Percentiles rank a stretch among this genome's conserved stretches.
Conservation (phyloP, 495 filamentous ascomycete genomes). For the Aspergillus mulundensis region DNA sequence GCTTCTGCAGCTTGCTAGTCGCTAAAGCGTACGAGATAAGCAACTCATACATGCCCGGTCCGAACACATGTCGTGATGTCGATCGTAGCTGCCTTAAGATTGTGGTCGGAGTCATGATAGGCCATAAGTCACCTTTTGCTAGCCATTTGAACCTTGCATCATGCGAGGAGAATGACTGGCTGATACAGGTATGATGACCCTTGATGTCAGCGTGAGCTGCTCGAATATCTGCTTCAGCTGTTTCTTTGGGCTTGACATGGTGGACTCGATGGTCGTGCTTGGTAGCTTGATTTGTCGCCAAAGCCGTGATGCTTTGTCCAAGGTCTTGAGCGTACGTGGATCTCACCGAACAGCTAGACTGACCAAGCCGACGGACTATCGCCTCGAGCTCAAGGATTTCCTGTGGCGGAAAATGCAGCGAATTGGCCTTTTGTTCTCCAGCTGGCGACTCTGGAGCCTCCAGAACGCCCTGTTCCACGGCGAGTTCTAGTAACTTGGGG, state of each 20-base stretch:
- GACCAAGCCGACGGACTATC: neutral
- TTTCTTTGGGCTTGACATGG: neutral
- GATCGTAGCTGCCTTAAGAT: conserved; percentile 5
- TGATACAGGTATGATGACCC: neutral
- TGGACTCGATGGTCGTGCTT: neutral
- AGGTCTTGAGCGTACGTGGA: conserved; percentile 1
- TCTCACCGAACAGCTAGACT: conserved; percentile 2
- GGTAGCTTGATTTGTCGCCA: neutral
- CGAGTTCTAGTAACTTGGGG: neutral
- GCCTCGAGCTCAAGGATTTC: conserved; percentile 3
- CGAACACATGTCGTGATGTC: conserved; percentile 13
- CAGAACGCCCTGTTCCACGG: neutral
- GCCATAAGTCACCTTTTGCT: conserved; percentile 2
- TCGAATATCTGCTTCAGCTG: neutral
- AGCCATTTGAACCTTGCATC: neutral
- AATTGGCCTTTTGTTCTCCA: neutral
- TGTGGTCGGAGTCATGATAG: neutral
- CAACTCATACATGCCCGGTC: neutral
- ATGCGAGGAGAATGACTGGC: neutral
- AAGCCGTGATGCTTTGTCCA: neutral
- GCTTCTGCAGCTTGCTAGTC: neutral
- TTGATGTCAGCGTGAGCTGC: neutral
- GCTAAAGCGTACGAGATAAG: conserved; percentile 1
- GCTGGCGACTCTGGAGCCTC: neutral
- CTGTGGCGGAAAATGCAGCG: neutral